Percentiles rank a stretch among this genome's conserved stretches.
Conservation (phyloP, 768 basidiomycete genomes). For the Hydnum rufescens region DNA sequence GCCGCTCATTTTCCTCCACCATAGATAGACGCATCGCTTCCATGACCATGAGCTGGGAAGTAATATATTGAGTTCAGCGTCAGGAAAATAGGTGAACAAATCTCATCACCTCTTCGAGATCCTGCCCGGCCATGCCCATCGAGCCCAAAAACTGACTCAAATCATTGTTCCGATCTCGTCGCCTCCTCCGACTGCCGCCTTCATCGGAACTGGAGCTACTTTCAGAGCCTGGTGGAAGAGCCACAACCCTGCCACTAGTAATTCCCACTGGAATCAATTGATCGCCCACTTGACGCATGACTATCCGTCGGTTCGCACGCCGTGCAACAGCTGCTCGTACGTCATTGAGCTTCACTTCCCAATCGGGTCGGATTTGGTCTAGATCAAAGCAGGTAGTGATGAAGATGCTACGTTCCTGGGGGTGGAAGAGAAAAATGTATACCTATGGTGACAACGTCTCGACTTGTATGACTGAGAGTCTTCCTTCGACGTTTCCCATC, state of each 20-base stretch:
- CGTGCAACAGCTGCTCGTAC: slow-evolving; percentile 92
- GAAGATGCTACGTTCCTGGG: neutral
- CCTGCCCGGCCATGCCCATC: slow-evolving; percentile 44
- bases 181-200: slow-evolving; percentile 27
- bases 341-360: slow-evolving; percentile 89
- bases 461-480: slow-evolving; percentile 68
- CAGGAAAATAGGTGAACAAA: slow-evolving; percentile 8
- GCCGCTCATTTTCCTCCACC: slow-evolving; percentile 87
- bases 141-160: slow-evolving; percentile 49
- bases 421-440: slow-evolving; percentile 13
- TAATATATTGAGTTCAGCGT: neutral
- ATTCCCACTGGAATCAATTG: slow-evolving; percentile 93
- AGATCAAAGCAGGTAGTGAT: slow-evolving; percentile 1
- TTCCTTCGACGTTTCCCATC: slow-evolving; percentile 36
- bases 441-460: slow-evolving; percentile 87
- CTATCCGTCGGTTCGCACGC: slow-evolving; percentile 84
- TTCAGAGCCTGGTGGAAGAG: slow-evolving; percentile 29
- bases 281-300: slow-evolving; percentile 97
- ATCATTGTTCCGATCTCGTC: slow-evolving; percentile 30
- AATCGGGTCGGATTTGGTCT: slow-evolving; percentile 97
- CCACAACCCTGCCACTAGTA: slow-evolving; percentile 62
- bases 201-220: slow-evolving; percentile 18
- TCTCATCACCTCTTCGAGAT: slow-evolving; percentile 67
- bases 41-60: slow-evolving; percentile 79
- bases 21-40: slow-evolving; percentile 95